phyloP scores from a whole-genome alignment of 257 asterid species.

The Echites panduratus region DNA sequence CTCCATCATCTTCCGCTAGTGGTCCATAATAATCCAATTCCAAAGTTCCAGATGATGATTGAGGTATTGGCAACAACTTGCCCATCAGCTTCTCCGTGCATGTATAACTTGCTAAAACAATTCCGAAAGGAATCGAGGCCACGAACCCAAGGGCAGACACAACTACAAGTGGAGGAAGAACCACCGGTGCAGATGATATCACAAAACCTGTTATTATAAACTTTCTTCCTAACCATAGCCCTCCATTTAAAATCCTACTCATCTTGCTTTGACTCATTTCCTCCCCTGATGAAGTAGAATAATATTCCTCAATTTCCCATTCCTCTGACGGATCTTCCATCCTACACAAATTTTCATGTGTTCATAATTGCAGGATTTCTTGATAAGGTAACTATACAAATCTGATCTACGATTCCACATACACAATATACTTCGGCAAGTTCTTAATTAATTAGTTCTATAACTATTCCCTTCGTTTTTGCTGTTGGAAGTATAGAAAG shows the following conservation, averaged over 20 bases:
- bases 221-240: constrained; percentile 53
- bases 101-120: constrained; percentile 54
- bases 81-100: constrained; percentile 63
- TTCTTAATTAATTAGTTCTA: too few species aligned
- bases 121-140: constrained; percentile 51
- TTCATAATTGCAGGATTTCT: neutral
- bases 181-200: constrained; percentile 56
- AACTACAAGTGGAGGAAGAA: constrained; percentile 62
- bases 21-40: constrained; percentile 13
- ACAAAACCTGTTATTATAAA: constrained; percentile 46
- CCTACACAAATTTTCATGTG: constrained; percentile 12
- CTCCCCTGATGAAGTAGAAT: constrained; percentile 9
- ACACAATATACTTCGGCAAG: neutral
- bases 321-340: constrained; percentile 47
- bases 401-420: neutral
- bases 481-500: neutral
- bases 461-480: too few species aligned
- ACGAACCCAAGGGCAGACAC: constrained; percentile 57
- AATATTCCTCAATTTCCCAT: constrained; percentile 24
- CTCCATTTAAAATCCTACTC: constrained; percentile 39
- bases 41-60: constrained; percentile 9
- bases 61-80: constrained; percentile 42
- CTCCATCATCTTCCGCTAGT: constrained; percentile 10
- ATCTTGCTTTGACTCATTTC: constrained; percentile 26
- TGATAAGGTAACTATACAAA: neutral